Base-by-base conservation (phyloP, 352 stramenopile species). In the Pythium pyrilobum region DNA sequence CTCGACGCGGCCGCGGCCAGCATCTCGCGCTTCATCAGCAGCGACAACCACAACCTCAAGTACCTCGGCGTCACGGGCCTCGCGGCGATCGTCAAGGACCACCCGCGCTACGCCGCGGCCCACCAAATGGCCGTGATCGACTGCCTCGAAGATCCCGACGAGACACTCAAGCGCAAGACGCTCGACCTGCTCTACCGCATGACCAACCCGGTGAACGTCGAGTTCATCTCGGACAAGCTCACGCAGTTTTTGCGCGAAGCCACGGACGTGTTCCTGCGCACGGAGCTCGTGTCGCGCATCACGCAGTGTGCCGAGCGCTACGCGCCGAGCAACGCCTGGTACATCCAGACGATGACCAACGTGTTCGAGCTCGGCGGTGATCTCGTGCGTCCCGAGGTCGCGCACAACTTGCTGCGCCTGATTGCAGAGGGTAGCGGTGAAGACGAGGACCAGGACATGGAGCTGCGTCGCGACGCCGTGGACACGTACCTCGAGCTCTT, bases 121-220 rank as follows among this genome's bases (percentile, higher is more conserved):
- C 97, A 99, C 81, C 97, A 99, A 85, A 97, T 99, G 87, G 95
- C 96, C 18, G 97, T 99, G 20, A 99, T 99, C 65, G 97, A 99
- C 73, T 99, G 97, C 66, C 75, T 99, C 8, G 96, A 99, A 81
- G 96, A 99, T 73, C 87, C 92, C 0, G 97, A 99, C 72, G 97
- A 99, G 76, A 99, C 97, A 32, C 81, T 99, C 18, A 98, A 99
- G 79, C 86, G 96, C 43, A 99, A 99, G 82, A 99, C 96, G 24
- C 71, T 99, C 40, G 96, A 99, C 60, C 60, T 97, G 59, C 68
- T 98, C 16, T 97, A 96, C 64, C 81, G 93, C 59, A 99, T 99
- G 97, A 99, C 95, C 21, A 99, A 99, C 79, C 96, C 96, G 2
- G 96, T 99, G 43, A 99, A 99, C 71, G 97, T 99, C 7, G 96